Conservation (phyloP, 768 basidiomycete species). For the Trametes meyenii region DNA sequence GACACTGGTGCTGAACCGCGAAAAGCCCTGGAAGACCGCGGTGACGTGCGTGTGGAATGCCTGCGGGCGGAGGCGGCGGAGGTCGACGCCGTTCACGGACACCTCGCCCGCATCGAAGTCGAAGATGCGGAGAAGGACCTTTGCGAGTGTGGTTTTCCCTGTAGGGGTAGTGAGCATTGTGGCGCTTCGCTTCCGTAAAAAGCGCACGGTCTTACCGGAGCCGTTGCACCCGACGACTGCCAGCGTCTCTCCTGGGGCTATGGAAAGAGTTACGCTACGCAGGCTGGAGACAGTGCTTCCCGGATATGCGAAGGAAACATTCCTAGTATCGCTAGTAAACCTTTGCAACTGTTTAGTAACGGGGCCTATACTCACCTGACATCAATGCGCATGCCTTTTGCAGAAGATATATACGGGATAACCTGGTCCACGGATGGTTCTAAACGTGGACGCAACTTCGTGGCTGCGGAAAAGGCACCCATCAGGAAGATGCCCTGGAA, state of each 20-base stretch:
- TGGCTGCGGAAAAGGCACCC: conserved; percentile 83
- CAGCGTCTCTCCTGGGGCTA: conserved; percentile 76
- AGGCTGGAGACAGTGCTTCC: conserved; percentile 70
- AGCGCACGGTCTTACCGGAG: conserved; percentile 53
- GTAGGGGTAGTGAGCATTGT: conserved; percentile 1
- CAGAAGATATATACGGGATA: conserved; percentile 48
- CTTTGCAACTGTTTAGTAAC: not conserved
- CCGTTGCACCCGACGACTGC: conserved; percentile 88
- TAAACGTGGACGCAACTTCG: conserved; percentile 67
- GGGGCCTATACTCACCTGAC: conserved; percentile 69
- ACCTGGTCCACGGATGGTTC: conserved; percentile 60
- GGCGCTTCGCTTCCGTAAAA: not conserved
- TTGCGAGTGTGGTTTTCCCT: conserved; percentile 90
- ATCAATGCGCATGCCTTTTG: conserved; percentile 69
- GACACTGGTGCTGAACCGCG: conserved; percentile 75
- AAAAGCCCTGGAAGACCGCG: conserved; percentile 87
- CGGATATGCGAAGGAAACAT: conserved; percentile 79
- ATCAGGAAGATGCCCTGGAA: conserved; percentile 86
- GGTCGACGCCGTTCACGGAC: conserved; percentile 68
- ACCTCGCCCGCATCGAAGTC: conserved; percentile 75
- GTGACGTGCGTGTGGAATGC: conserved; percentile 77
- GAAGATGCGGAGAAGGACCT: conserved; percentile 75
- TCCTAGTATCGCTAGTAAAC: conserved; percentile 39
- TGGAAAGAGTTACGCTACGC: conserved; percentile 65
- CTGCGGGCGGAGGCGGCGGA: conserved; percentile 62